A percentile compares a stretch with the other conserved stretches of the same genome.
Evolutionary conservation across 176 grass and related monocot genomes (phyloP).

Genomic region (Musa schizocarpa): DNA sequence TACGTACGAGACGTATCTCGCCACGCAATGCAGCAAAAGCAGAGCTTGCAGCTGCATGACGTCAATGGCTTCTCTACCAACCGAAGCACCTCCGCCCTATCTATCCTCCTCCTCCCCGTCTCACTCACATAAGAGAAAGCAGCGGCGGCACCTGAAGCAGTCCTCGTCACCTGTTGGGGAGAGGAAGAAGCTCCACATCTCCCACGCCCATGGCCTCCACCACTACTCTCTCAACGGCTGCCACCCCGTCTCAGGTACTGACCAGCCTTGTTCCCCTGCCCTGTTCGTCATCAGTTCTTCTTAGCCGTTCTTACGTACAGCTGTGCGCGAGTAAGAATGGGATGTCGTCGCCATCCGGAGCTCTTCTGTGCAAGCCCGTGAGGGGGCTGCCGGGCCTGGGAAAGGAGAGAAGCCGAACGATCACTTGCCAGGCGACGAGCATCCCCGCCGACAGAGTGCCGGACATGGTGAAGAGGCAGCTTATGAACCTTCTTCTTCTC

Average conservation of each 20-base stretch:
- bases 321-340: constrained; percentile 42
- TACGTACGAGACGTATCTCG: no score
- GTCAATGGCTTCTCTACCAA: no score
- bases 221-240: constrained; percentile 61
- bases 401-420: constrained; percentile 23
- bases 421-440: constrained; percentile 52
- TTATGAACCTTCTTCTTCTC: constrained; percentile 85
- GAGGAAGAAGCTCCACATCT: no score
- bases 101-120: no score
- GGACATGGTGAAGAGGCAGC: constrained; percentile 76
- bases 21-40: no score
- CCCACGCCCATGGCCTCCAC: constrained; percentile 64
- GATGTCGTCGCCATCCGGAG: constrained; percentile 22
- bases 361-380: constrained; percentile 29
- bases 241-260: constrained; percentile 62
- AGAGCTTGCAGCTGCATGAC: no score
- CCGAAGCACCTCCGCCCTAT: no score
- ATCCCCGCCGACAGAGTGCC: constrained; percentile 74
- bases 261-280: not conserved
- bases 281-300: not conserved
- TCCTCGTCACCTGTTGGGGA: no score
- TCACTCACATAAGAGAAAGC: no score
- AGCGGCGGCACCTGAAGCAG: no score
- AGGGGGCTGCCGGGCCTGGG: constrained; percentile 39
- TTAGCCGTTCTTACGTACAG: constrained; percentile 14